Base-by-base conservation (phyloP, 163 green algal genomes). In the Scenedesmus sp. region DNA sequence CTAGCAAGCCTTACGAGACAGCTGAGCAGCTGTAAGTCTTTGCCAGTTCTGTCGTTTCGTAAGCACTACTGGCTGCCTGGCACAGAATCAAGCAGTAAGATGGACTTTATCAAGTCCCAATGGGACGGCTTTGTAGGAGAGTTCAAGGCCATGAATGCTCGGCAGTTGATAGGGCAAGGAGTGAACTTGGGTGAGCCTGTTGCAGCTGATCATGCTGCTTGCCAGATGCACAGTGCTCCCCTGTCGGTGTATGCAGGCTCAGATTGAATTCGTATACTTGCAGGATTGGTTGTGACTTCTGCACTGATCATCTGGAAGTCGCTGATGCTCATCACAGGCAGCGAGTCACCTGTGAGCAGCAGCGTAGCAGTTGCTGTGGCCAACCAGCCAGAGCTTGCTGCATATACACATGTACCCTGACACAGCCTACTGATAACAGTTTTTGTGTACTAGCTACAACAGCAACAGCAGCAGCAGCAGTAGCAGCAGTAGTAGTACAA, bases 241-340 rank as follows among this genome's bases (percentile, higher is more conserved):
- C 26, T 26, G 26, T 18, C 53, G 7, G 37, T 10, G 18, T 20
- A 30, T 30, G 15, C 65, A 76, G 5, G 65, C 15, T n/a, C 40
- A 81, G 1, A 18, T 18, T 18, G 30, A 3, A 10, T 20, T 76
- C 40, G 30, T 2, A 18, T 18, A 18, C 16, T 16, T 91, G 59
- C 95, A 99, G 97, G 96, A 20, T 92, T 99, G 20, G 99, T 99
- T 72, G 94, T 99, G 30, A 99, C 97, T 0, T 99, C 96, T 24
- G 98, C 98, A 7, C 94, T 99, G 0, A 98, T 99, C 92, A 99
- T 99, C 35, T 99, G 98, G 98, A 99, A 99, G 92, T 93, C 88
- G 4, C 93, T 99, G 1, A 99, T 99, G 89, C 91, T 99, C 16
- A 76, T 97, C 30, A 99, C 98, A 24, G 96, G 97, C 78, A 98